Base-by-base conservation (phyloP, 2,329 filamentous ascomycete species). In the Hypomyces perniciosus region DNA sequence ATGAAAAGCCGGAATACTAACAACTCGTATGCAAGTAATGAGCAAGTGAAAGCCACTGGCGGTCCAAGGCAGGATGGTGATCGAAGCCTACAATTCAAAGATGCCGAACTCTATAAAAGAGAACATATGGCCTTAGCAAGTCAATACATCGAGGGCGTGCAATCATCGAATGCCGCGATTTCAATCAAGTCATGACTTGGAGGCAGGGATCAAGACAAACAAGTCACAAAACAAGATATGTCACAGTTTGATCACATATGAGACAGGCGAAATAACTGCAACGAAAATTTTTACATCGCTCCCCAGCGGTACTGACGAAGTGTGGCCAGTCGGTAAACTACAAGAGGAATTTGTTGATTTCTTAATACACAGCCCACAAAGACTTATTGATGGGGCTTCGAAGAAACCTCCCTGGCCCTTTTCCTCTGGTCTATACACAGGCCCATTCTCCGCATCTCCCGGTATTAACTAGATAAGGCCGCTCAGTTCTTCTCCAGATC, bases 401-500 rank as follows among this genome's bases (percentile, higher is more conserved):
- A 68, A 72, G 69, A 73, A 72, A 69, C 66, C 69, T 69, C 70
- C 67, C 69, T 64, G 67, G 68, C 71, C 72, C 65, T 71, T 67
- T 71, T 76, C 73, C 73, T 75, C 72, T 75, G 72, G 71, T 74
- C 77, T 80, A 78, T 78, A 80, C 77, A 81, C 74, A 75, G 70
- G 72, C 69, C 71, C 59, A 54, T 61, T 61, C 52, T 58, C 58
- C 61, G 59, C 57, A 59, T 62, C 64, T 61, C 62, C 63, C 57
- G 61, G 59, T 63, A 68, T 68, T 65, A 67, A 61, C 60, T 60
- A 64, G 63, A 58, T 58, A 61, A 40, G 65, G 62, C 57, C 58
- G 58, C 64, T 73, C 77, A 75, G 67, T 75, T 76, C 66, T 77
- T 76, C 72, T 93, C 88, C 66, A 97, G 81, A 67, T 97, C 93